Evolutionary conservation across 805 yeast genomes (phyloP).

Genomic region (Danielozyma ontarioensis): DNA sequence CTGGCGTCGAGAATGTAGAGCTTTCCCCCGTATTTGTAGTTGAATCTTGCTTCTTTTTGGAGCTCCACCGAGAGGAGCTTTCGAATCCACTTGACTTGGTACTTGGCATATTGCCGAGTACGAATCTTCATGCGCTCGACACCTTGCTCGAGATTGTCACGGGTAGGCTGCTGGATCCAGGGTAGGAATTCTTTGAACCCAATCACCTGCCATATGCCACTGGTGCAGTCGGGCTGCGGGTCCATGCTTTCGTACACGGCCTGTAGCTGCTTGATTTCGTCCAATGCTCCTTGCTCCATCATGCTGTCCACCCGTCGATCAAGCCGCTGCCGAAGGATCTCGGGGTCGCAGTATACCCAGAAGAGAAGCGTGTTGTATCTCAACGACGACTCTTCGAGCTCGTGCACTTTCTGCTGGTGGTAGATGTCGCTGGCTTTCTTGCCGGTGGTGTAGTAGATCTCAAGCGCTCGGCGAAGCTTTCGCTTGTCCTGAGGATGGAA

Average conservation of each 20-base stretch:
- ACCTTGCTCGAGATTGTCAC: conserved; percentile 36
- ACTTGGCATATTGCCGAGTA: conserved; percentile 82
- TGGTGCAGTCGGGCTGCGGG: conserved; percentile 47
- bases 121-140: conserved; percentile 73
- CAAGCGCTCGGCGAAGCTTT: conserved; percentile 74
- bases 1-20: conserved; percentile 74
- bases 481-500: conserved; percentile 91
- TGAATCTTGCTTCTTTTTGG: conserved; percentile 38
- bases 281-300: conserved; percentile 64
- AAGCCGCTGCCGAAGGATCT: conserved; percentile 53
- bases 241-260: conserved; percentile 29
- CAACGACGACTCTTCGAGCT: conserved; percentile 41
- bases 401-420: conserved; percentile 47
- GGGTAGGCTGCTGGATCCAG: conserved; percentile 39
- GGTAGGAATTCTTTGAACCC: conserved; percentile 90
- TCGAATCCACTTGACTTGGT: conserved; percentile 87
- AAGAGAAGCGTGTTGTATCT: conserved; percentile 61
- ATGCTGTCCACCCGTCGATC: conserved; percentile 81
- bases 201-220: conserved; percentile 90
- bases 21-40: conserved; percentile 55
- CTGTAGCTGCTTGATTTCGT: conserved; percentile 63
- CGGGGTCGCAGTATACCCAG: conserved; percentile 75
- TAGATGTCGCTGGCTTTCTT: conserved; percentile 68
- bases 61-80: conserved; percentile 63
- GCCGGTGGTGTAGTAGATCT: conserved; percentile 67